Conservation (phyloP, 805 yeast genomes). For the Metschnikowia borealis region DNA sequence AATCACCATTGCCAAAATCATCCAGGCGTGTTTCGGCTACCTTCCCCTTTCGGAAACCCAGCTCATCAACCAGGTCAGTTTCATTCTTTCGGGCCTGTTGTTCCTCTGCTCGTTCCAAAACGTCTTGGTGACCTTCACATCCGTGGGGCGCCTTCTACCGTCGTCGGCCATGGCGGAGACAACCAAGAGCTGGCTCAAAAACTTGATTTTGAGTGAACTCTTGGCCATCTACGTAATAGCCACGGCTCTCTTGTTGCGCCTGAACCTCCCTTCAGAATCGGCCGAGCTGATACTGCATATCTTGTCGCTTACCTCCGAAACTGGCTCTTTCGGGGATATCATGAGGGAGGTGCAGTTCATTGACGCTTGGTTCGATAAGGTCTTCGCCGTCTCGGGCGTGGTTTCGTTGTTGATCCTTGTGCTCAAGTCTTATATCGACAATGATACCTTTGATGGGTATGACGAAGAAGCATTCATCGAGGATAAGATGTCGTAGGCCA, state of each 20-base stretch:
- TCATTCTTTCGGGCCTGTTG: constrained; percentile 53
- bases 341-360: constrained; percentile 42
- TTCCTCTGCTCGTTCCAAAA: constrained; percentile 63
- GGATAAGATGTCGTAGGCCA: constrained; percentile 9
- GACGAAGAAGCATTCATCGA: constrained; percentile 37
- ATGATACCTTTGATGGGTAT: constrained; percentile 20
- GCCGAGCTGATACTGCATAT: constrained; percentile 39
- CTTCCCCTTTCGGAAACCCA: constrained; percentile 35
- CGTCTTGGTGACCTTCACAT: constrained; percentile 57
- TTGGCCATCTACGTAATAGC: constrained; percentile 50
- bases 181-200: constrained; percentile 31
- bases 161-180: constrained; percentile 15
- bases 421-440: constrained; percentile 17
- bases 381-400: constrained; percentile 44
- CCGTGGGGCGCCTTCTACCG: constrained; percentile 37
- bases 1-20: constrained; percentile 42
- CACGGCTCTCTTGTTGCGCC: constrained; percentile 46
- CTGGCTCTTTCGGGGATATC: constrained; percentile 18
- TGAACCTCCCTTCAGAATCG: constrained; percentile 44
- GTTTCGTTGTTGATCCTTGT: constrained; percentile 27
- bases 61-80: constrained; percentile 43
- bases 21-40: constrained; percentile 24
- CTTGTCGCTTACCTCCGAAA: constrained; percentile 24
- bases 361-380: constrained; percentile 50
- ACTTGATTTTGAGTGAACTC: constrained; percentile 40